phyloP scores from a whole-genome alignment of 1,284 basidiomycete genomes.

The Leucoagaricus sp. region DNA sequence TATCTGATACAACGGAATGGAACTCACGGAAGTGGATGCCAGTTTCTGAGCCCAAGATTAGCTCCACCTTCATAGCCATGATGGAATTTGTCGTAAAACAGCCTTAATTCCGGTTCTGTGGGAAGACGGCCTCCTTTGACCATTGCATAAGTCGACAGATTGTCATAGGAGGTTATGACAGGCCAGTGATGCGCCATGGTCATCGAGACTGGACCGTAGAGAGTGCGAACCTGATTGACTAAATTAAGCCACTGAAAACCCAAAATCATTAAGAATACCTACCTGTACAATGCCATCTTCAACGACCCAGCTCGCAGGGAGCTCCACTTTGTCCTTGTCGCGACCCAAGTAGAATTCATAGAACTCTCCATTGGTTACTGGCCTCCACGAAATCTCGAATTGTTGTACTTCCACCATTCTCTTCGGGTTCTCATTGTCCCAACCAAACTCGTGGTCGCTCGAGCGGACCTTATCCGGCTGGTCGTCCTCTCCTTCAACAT shows the following conservation, averaged over 20 bases:
- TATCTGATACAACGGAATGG: constrained; percentile 18
- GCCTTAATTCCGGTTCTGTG: constrained; percentile 84
- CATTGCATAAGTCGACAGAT: constrained; percentile 78
- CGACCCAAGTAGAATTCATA: constrained; percentile 52
- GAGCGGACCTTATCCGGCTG: constrained; percentile 29
- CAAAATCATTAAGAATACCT: constrained; percentile 14
- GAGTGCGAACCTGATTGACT: constrained; percentile 67
- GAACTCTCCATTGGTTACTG: constrained; percentile 85
- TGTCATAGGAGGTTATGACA: constrained; percentile 78
- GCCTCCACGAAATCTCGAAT: constrained; percentile 82
- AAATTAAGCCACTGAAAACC: background rate
- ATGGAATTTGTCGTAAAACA: constrained; percentile 74
- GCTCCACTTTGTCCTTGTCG: constrained; percentile 42
- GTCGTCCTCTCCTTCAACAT: constrained; percentile 74
- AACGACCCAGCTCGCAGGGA: constrained; percentile 73
- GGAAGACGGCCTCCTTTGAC: constrained; percentile 91
- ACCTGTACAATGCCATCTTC: constrained; percentile 53
- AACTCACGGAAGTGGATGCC: constrained; percentile 88
- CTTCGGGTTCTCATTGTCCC: constrained; percentile 92
- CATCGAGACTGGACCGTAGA: constrained; percentile 86
- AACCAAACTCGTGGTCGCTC: constrained; percentile 80
- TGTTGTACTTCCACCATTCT: constrained; percentile 55
- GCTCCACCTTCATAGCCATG: constrained; percentile 72
- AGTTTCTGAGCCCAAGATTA: constrained; percentile 89
- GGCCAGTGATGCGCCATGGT: constrained; percentile 85